These are phyloP conservation scores for Penicillium crystallinum DNA, from an alignment of 495 filamentous ascomycete genomes.

Conservation along the genomic window DNA sequence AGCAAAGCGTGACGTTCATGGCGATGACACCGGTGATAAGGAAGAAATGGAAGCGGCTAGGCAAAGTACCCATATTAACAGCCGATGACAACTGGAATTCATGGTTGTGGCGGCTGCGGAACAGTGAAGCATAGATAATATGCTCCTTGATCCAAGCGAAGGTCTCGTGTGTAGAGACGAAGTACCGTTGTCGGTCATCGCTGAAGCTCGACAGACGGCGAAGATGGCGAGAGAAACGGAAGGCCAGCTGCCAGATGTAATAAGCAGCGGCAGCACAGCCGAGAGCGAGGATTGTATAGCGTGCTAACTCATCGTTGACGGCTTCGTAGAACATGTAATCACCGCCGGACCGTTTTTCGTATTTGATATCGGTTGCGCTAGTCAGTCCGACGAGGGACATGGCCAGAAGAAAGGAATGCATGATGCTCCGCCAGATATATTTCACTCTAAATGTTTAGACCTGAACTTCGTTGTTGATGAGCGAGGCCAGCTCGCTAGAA, in stretches of 20 bases:
- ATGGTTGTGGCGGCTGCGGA: slow-evolving; percentile 76
- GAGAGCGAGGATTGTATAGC: slow-evolving; percentile 44
- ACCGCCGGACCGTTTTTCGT: slow-evolving; percentile 26
- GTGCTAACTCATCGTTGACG: slow-evolving; percentile 36
- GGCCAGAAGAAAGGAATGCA: slow-evolving; percentile 9
- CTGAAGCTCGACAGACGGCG: slow-evolving; percentile 69
- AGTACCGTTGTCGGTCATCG: slow-evolving; percentile 66
- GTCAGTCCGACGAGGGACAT: slow-evolving; percentile 29
- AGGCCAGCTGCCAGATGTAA: slow-evolving; percentile 48
- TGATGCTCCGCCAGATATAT: slow-evolving; percentile 1
- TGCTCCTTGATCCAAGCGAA: slow-evolving; percentile 71
- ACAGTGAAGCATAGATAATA: slow-evolving; percentile 78
- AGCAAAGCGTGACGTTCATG: slow-evolving; percentile 74
- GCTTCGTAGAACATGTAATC: slow-evolving; percentile 24
- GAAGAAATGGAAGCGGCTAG: slow-evolving; percentile 74
- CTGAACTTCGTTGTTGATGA: neutral
- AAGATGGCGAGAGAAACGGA: slow-evolving; percentile 54
- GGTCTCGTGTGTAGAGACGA: slow-evolving; percentile 36
- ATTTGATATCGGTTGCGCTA: slow-evolving; percentile 26
- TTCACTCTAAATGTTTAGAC: neutral
- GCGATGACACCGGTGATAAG: slow-evolving; percentile 65
- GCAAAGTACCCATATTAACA: slow-evolving; percentile 79
- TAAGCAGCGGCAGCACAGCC: slow-evolving; percentile 45
- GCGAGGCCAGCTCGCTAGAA: slow-evolving; percentile 25
- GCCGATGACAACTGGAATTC: slow-evolving; percentile 75